Evolutionary conservation across 78 protist genomes (phyloP).

Genomic region (Capsaspora owczarzaki): DNA sequence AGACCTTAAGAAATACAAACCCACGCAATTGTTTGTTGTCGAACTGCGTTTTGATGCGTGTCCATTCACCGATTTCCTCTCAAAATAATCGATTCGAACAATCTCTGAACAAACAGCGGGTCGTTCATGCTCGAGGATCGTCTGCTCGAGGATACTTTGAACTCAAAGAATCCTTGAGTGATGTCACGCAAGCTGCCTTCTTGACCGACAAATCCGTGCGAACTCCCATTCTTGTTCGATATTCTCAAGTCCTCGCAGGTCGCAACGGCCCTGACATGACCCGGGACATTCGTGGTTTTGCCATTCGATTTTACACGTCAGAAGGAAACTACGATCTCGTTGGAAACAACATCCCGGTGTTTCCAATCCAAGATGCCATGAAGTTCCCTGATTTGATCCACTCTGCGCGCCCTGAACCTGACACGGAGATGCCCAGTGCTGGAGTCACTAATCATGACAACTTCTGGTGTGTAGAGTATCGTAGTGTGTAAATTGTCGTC

Average conservation of each 20-base stretch:
- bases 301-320: constrained; percentile 74
- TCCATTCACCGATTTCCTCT: too few species aligned
- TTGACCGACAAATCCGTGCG: constrained; percentile 36
- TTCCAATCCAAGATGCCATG: constrained; percentile 47
- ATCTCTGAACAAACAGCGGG: too few species aligned
- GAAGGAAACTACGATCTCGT: constrained; percentile 65
- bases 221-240: constrained; percentile 63
- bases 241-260: constrained; percentile 72
- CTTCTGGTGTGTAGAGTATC: too few species aligned
- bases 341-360: constrained; percentile 67
- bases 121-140: constrained; percentile 70
- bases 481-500: too few species aligned
- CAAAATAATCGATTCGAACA: too few species aligned
- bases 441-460: too few species aligned
- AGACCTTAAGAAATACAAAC: too few species aligned
- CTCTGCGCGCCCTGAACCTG: constrained; percentile 68
- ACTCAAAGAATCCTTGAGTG: constrained; percentile 22
- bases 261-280: constrained; percentile 66
- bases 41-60: too few species aligned
- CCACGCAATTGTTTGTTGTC: too few species aligned
- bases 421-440: constrained; percentile 41
- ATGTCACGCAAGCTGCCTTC: constrained; percentile 43
- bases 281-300: constrained; percentile 79
- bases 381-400: constrained; percentile 68
- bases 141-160: constrained; percentile 67